Evolutionary conservation across 202 grass and related monocot species (phyloP).

Genomic region (Brachypodium distachyon): DNA sequence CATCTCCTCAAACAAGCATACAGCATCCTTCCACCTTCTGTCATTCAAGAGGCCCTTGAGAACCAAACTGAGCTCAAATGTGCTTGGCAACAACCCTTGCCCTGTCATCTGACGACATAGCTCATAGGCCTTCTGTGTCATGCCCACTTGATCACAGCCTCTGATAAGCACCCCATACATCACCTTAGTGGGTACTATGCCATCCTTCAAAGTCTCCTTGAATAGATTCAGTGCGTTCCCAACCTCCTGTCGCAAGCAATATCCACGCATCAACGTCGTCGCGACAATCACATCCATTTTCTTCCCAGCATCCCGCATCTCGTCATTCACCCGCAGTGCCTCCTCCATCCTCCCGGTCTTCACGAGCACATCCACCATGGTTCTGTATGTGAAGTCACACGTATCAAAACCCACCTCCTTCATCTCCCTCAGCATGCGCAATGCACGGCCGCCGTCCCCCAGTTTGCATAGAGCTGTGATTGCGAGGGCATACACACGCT

Average conservation of each 20-base stretch:
- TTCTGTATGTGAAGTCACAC: slow-evolving; percentile 27
- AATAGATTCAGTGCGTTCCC: slow-evolving; percentile 52
- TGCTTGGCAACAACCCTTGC: slow-evolving; percentile 23
- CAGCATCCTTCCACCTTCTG: slow-evolving; percentile 47
- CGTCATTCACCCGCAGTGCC: slow-evolving; percentile 56
- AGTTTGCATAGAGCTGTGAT: slow-evolving; percentile 46
- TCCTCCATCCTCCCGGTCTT: slow-evolving; percentile 55
- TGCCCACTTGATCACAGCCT: slow-evolving; percentile 50
- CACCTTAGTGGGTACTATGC: slow-evolving; percentile 39
- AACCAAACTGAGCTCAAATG: slow-evolving; percentile 44
- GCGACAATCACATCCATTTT: slow-evolving; percentile 40
- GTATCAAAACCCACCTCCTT: slow-evolving; percentile 33
- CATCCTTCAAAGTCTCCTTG: slow-evolving; percentile 23
- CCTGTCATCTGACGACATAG: slow-evolving; percentile 68
- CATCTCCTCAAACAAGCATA: slow-evolving; percentile 45
- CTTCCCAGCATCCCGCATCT: slow-evolving; percentile 35
- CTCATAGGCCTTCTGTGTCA: slow-evolving; percentile 42
- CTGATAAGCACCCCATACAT: slow-evolving; percentile 54
- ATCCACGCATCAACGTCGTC: slow-evolving; percentile 65
- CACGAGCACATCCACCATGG: slow-evolving; percentile 38
- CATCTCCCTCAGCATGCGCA: slow-evolving; percentile 36
- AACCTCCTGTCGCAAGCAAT: slow-evolving; percentile 47
- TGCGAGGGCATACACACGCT: slow-evolving; percentile 11
- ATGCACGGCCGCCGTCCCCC: slow-evolving; percentile 23
- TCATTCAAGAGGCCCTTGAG: slow-evolving; percentile 50